Conservation (phyloP, 306 rosid species). For the Coriaria nepalensis region DNA sequence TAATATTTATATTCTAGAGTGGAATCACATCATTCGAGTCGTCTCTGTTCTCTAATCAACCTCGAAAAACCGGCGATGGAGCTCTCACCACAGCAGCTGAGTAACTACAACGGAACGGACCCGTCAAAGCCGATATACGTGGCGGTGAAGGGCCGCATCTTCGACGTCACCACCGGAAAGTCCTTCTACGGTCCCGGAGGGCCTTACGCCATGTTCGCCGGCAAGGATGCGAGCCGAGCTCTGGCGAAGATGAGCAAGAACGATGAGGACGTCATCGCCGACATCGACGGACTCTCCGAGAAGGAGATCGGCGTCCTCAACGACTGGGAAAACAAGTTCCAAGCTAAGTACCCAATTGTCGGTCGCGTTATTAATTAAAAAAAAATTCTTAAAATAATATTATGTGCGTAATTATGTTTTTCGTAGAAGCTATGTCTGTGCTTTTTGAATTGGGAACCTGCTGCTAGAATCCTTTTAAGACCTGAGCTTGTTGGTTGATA, state of each 20-base stretch:
- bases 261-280: constrained; percentile 51
- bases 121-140: constrained; percentile 76
- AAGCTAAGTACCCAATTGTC: constrained; percentile 81
- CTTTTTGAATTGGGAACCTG: neutral
- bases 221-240: constrained; percentile 92
- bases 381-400: neutral
- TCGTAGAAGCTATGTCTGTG: neutral
- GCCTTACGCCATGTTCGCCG: constrained; percentile 85
- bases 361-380: constrained; percentile 41
- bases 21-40: neutral
- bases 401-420: neutral
- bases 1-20: no score
- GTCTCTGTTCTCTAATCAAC: neutral
- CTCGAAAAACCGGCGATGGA: constrained; percentile 33
- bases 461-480: no score
- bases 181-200: constrained; percentile 95
- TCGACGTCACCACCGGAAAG: constrained; percentile 69
- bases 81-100: constrained; percentile 39
- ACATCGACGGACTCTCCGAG: constrained; percentile 76
- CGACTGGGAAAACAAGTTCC: constrained; percentile 93
- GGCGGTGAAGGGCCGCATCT: constrained; percentile 65
- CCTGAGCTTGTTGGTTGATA: no score
- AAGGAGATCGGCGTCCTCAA: constrained; percentile 89
- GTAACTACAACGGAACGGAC: constrained; percentile 59
- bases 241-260: constrained; percentile 91